Conservation (phyloP, 768 basidiomycete species). For the Ephemerocybe angulata region DNA sequence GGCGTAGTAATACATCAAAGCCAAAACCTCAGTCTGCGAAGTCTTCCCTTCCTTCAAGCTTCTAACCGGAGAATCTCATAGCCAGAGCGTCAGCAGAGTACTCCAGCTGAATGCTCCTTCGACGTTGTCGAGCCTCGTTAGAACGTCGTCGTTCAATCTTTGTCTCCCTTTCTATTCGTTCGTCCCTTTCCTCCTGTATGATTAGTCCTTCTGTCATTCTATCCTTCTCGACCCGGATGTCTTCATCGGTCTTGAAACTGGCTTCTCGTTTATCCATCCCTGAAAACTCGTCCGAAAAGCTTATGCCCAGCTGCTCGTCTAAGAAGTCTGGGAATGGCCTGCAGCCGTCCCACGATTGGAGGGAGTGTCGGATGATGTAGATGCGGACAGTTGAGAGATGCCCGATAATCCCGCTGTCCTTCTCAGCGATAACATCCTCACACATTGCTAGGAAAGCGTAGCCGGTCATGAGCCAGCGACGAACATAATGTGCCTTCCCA, state of each 20-base stretch:
- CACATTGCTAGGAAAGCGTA: no score
- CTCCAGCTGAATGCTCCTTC: no score
- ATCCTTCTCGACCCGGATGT: neutral
- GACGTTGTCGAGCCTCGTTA: no score
- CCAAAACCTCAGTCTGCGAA: no score
- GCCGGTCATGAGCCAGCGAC: constrained; percentile 30
- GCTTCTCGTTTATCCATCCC: neutral
- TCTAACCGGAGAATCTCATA: no score
- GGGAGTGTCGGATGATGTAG: neutral
- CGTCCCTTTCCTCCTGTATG: neutral
- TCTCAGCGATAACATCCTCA: no score
- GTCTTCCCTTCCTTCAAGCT: no score
- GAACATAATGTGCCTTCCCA: constrained; percentile 28
- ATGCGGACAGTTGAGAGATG: neutral
- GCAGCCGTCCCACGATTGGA: neutral
- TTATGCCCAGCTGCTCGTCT: neutral
- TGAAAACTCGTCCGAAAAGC: neutral
- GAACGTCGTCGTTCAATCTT: neutral
- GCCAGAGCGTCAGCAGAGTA: no score
- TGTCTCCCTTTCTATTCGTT: neutral
- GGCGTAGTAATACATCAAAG: no score
- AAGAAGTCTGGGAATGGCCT: neutral
- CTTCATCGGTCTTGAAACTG: neutral
- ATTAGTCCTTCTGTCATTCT: neutral
- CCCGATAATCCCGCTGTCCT: no score